A percentile compares a stretch with the other conserved stretches of the same genome.
Conservation (phyloP, 306 rosid species). For the Prunus mume region DNA sequence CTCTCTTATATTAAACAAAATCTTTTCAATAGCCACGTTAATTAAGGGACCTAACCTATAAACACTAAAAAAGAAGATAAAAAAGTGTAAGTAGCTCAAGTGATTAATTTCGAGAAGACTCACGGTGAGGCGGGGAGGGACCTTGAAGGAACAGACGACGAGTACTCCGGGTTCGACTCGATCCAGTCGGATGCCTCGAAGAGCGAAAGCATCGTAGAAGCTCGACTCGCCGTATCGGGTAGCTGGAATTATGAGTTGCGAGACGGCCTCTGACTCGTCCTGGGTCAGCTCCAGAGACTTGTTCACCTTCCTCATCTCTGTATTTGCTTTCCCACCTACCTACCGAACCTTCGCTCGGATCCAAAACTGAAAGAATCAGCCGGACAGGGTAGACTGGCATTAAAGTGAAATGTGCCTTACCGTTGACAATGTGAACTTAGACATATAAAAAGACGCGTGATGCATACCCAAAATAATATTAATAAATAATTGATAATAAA, state of each 20-base stretch:
- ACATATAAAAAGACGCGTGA: no score
- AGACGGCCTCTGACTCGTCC: conserved; percentile 39
- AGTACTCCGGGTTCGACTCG: conserved; percentile 62
- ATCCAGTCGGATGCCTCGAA: conserved; percentile 50
- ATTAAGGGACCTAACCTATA: no score
- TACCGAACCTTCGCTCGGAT: background rate
- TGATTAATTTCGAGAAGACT: background rate
- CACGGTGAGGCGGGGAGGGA: conserved; percentile 73
- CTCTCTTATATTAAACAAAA: background rate
- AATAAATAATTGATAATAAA: no score
- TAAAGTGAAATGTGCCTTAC: no score
- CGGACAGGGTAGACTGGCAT: no score
- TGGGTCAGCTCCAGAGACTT: conserved; percentile 33
- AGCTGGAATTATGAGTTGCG: conserved; percentile 42
- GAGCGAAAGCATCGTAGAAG: conserved; percentile 55
- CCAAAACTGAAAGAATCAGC: no score
- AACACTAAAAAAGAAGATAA: no score
- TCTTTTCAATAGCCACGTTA: background rate
- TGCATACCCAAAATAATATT: no score
- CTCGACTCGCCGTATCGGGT: conserved; percentile 18
- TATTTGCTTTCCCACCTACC: background rate
- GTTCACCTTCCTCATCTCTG: conserved; percentile 49
- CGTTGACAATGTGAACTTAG: no score
- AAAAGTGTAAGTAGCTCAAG: no score
- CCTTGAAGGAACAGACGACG: conserved; percentile 57